phyloP scores from a whole-genome alignment of 768 basidiomycete species.

The Leccinum boreale region DNA sequence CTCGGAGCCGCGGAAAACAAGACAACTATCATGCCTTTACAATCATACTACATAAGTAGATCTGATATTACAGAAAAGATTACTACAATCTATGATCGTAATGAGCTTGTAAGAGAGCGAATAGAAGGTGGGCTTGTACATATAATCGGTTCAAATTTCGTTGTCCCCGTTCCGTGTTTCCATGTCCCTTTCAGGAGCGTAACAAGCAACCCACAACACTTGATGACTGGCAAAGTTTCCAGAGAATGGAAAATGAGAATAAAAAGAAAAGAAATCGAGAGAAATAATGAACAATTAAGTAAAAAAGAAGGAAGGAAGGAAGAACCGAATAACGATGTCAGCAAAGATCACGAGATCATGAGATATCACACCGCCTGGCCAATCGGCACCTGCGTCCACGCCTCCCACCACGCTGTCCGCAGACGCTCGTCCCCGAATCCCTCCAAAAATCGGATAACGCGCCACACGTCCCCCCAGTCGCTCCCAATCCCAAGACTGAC shows the following conservation, averaged over 20 bases:
- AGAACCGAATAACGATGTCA: not conserved
- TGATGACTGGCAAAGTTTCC: not conserved
- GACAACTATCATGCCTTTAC: not conserved
- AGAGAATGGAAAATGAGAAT: not conserved
- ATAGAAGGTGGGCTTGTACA: not conserved
- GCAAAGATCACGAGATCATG: not conserved
- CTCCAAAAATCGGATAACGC: conserved; percentile 47
- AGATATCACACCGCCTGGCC: conserved; percentile 33
- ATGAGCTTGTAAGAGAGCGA: not conserved
- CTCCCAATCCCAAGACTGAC: conserved; percentile 79
- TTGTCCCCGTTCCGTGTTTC: not conserved
- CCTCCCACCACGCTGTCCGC: conserved; percentile 40
- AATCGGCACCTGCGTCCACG: conserved; percentile 31
- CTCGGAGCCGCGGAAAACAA: not conserved
- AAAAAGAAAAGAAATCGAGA: not conserved
- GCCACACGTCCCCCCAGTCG: conserved; percentile 73
- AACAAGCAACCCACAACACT: not conserved
- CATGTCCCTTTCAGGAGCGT: not conserved
- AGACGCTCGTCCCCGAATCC: conserved; percentile 41
- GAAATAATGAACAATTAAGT: not conserved
- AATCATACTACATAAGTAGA: not conserved
- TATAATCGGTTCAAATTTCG: not conserved
- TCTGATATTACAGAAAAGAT: not conserved
- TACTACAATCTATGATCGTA: not conserved
- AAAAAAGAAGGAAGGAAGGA: not conserved